phyloP scores from a whole-genome alignment of 176 grass and related monocot genomes.

The Ensete glaucum region DNA sequence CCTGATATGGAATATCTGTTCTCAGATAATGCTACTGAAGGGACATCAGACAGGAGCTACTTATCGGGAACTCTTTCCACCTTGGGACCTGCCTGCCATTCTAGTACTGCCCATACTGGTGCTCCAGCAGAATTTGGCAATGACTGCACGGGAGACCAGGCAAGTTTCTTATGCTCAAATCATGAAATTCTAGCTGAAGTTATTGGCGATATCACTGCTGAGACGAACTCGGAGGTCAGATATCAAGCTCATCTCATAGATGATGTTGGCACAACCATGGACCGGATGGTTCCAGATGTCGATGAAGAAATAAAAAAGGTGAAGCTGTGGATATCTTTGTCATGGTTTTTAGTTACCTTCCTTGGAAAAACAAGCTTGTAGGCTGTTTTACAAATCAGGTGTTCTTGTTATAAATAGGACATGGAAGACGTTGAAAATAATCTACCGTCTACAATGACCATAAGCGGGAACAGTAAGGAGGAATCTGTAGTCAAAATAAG shows the following conservation, averaged over 20 bases:
- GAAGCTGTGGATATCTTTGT: not conserved
- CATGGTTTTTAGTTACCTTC: not conserved
- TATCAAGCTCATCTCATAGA: not conserved
- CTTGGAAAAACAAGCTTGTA: not conserved
- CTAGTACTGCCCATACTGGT: too few species aligned
- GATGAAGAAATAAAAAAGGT: not conserved
- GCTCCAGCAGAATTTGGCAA: not conserved
- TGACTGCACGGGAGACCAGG: not conserved
- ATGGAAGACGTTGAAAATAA: not conserved
- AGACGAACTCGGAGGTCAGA: not conserved
- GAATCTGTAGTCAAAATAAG: too few species aligned
- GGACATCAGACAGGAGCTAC: not conserved
- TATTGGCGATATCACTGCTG: not conserved
- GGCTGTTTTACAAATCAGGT: not conserved
- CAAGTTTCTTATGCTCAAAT: not conserved
- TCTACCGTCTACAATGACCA: too few species aligned
- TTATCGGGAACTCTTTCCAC: not conserved
- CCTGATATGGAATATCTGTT: not conserved
- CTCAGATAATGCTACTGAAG: not conserved
- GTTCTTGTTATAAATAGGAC: not conserved
- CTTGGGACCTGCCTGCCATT: too few species aligned
- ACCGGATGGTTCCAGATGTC: not conserved
- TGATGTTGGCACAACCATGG: not conserved
- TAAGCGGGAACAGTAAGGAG: not conserved
- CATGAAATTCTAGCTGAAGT: not conserved